Conservation (phyloP, 768 basidiomycete genomes). For the Chalciporus chontae region DNA sequence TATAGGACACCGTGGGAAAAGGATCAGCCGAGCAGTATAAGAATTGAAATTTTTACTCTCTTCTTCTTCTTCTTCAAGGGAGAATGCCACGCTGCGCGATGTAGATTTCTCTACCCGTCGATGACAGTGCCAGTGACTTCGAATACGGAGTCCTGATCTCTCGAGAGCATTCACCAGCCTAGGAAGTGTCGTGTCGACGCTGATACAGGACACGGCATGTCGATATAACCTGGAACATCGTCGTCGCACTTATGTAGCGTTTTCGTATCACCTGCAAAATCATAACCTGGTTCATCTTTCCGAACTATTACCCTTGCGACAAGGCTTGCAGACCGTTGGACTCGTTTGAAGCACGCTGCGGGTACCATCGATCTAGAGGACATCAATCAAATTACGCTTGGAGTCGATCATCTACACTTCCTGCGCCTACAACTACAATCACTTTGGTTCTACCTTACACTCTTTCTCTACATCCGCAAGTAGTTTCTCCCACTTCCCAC, state of each 20-base stretch:
- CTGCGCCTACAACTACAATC: neutral
- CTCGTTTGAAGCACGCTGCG: no score
- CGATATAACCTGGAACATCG: slow-evolving; percentile 55
- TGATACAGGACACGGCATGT: slow-evolving; percentile 56
- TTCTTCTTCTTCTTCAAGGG: slow-evolving; percentile 33
- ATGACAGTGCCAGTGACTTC: slow-evolving; percentile 63
- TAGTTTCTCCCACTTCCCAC: slow-evolving; percentile 24
- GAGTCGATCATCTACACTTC: neutral
- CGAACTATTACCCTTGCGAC: neutral
- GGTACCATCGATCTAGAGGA: no score
- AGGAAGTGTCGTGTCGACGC: slow-evolving; percentile 63
- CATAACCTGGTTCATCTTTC: neutral
- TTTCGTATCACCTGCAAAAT: neutral
- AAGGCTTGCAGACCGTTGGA: neutral
- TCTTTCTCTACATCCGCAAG: slow-evolving; percentile 26
- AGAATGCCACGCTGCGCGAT: slow-evolving; percentile 67
- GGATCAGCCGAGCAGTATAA: slow-evolving; percentile 16
- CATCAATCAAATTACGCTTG: no score
- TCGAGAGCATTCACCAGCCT: slow-evolving; percentile 52
- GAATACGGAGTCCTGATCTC: slow-evolving; percentile 48
- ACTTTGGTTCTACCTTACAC: no score
- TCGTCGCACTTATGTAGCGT: neutral
- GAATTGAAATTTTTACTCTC: slow-evolving; percentile 5
- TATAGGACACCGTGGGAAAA: slow-evolving; percentile 40
- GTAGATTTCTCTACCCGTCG: slow-evolving; percentile 49